A percentile compares a stretch with the other conserved stretches of the same genome.
Evolutionary conservation across 2,329 filamentous ascomycete species (phyloP).

Genomic region (Zymoseptoria crescenta): DNA sequence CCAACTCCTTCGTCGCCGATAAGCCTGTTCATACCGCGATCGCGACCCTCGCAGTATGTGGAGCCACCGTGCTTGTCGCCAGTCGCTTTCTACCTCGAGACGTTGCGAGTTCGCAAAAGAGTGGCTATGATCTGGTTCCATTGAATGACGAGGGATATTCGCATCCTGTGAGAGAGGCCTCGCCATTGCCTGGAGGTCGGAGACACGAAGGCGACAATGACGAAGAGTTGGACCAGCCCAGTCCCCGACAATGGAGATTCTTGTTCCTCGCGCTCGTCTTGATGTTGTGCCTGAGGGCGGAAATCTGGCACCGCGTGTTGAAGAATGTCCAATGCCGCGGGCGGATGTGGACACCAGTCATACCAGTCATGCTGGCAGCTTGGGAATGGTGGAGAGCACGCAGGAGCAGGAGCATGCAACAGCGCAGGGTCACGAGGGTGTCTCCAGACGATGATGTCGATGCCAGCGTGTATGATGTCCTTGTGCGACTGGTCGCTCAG

Average conservation of each 20-base stretch:
- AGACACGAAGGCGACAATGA: conserved; percentile 1
- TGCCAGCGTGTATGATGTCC: conserved; percentile 26
- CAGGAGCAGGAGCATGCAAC: conserved; percentile 7
- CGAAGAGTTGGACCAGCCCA: conserved; percentile 19
- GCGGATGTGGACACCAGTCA: conserved; percentile 21
- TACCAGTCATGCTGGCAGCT: conserved; percentile 24
- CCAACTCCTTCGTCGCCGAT: conserved; percentile 32
- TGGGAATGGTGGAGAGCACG: conserved; percentile 22
- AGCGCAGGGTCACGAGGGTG: background rate
- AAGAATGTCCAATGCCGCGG: conserved; percentile 37
- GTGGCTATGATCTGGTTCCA: background rate
- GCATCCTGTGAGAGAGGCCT: conserved; percentile 15
- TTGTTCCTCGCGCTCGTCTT: conserved; percentile 23
- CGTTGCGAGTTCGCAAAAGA: background rate
- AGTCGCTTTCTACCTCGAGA: conserved; percentile 27
- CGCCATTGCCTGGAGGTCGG: background rate
- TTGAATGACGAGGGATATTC: conserved; percentile 19
- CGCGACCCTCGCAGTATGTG: conserved; percentile 35
- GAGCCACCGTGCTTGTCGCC: conserved; percentile 31
- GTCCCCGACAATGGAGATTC: conserved; percentile 22
- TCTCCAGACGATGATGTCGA: conserved; percentile 13
- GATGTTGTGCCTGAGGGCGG: conserved; percentile 28
- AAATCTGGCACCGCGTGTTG: conserved; percentile 36
- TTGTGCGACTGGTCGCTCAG: conserved; percentile 26
- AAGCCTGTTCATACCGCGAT: conserved; percentile 39